These are phyloP conservation scores for Cucumis cinereus DNA, from an alignment of 306 rosid species.

Conservation along the genomic window DNA sequence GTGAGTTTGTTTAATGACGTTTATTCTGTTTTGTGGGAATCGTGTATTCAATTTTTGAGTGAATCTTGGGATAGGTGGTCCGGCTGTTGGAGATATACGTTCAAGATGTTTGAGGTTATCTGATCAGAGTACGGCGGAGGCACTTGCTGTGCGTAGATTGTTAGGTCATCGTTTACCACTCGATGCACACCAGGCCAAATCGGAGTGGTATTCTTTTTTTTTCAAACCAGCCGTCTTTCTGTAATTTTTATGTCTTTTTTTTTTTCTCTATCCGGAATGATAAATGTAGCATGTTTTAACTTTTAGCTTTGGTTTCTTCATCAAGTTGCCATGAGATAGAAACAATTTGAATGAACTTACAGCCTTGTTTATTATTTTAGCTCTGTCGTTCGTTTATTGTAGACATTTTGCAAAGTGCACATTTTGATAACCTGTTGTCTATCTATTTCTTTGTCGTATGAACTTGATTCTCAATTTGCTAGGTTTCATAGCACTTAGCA, in stretches of 20 bases:
- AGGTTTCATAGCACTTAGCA: neutral
- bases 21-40: neutral
- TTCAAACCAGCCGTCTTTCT: neutral
- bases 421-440: neutral
- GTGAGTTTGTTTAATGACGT: slow-evolving; percentile 7
- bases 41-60: neutral
- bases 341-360: too few relatives aligned
- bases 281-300: neutral
- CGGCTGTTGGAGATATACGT: slow-evolving; percentile 95
- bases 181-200: slow-evolving; percentile 52
- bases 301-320: neutral
- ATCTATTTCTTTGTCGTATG: neutral
- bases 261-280: neutral
- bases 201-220: slow-evolving; percentile 56
- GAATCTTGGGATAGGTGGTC: slow-evolving; percentile 49
- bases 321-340: neutral
- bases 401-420: neutral
- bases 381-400: too few relatives aligned
- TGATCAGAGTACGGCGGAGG: slow-evolving; percentile 74
- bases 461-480: neutral
- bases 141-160: slow-evolving; percentile 73
- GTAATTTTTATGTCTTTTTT: neutral
- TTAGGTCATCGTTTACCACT: slow-evolving; percentile 72
- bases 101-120: slow-evolving; percentile 87
- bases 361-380: too few relatives aligned